Evolutionary conservation across 2,329 filamentous ascomycete species (phyloP), one percentile per base, ranked within the genome.

Genomic region (Venturia oleaginea): DNA sequence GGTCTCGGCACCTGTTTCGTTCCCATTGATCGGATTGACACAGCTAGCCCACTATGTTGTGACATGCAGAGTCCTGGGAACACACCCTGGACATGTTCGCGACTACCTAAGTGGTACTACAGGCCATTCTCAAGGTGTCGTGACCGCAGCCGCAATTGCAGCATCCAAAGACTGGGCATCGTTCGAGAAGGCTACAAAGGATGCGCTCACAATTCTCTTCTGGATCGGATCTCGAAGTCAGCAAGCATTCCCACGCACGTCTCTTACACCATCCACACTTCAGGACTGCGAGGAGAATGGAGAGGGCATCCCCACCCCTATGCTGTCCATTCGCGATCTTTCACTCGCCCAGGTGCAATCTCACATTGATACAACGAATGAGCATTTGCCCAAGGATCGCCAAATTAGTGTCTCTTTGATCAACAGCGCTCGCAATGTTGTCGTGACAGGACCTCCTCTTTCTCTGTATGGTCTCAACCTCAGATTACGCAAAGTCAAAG

Each of bases 201-300:
- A 91, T 69, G 90, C 93, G 2, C 81, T 99, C 68, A 94, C 90
- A 37, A 91, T 97, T 72, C 88, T 99, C 37, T 99, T 99, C 83
- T 99, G 94, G 94, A 96, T 99, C 69, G 94, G 95, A 74, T 87
- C 93, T 67, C 89, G 94, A 72, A 97, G 93, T 76, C 94, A 99
- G 77, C 94, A 99, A 77, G 92, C 92, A 2, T 99, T 97, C 78
- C 95, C 94, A 46, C 87, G 90, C 70, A 99, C 94, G 3, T 97
- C 94, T 40, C 84, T 99, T 71, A 91, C 92, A 3, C 95, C 94
- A 0, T 90, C 86, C 55, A 91, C 93, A 72, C 83, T 99, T 63
- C 91, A 93, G 74, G 94, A 99, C 77, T 97, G 94, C 1, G 84
- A 91, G 69, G 93, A 97, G 74, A 88, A 94, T 75, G 93, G 94